Percentiles rank a stretch among this genome's conserved stretches.
Evolutionary conservation across 345 rosid genomes (phyloP).

Genomic region (Rhodamnia rubescens): DNA sequence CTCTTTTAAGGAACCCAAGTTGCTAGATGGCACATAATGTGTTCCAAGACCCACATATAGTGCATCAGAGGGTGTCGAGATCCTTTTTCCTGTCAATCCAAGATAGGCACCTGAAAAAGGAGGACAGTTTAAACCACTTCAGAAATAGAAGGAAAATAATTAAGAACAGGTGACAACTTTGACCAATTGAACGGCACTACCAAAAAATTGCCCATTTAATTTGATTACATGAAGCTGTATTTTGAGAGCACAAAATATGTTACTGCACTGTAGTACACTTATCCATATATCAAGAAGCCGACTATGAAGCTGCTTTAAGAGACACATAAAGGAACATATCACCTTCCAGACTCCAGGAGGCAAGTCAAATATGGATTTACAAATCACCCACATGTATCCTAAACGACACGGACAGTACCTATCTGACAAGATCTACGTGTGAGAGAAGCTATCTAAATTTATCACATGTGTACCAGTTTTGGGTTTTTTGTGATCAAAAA

Average conservation of each 20-base stretch:
- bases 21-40: constrained; percentile 70
- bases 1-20: constrained; percentile 51
- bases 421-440: neutral
- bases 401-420: neutral
- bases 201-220: neutral
- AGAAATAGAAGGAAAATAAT: neutral
- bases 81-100: constrained; percentile 85
- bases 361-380: neutral
- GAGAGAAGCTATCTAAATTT: neutral
- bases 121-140: neutral
- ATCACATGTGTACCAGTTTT: too few relatives aligned
- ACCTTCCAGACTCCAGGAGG: neutral
- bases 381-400: neutral
- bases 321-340: neutral
- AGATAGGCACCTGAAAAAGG: constrained; percentile 67
- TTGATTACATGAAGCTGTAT: neutral
- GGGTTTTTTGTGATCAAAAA: too few relatives aligned
- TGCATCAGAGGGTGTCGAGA: constrained; percentile 82
- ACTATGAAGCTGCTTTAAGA: neutral
- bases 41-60: constrained; percentile 76
- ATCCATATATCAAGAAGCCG: neutral
- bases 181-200: neutral
- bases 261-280: neutral
- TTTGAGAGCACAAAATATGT: neutral
- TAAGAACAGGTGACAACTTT: neutral